Evolutionary conservation across 2,329 filamentous ascomycete species (phyloP).

Genomic region (Hirsutella rhossiliensis): DNA sequence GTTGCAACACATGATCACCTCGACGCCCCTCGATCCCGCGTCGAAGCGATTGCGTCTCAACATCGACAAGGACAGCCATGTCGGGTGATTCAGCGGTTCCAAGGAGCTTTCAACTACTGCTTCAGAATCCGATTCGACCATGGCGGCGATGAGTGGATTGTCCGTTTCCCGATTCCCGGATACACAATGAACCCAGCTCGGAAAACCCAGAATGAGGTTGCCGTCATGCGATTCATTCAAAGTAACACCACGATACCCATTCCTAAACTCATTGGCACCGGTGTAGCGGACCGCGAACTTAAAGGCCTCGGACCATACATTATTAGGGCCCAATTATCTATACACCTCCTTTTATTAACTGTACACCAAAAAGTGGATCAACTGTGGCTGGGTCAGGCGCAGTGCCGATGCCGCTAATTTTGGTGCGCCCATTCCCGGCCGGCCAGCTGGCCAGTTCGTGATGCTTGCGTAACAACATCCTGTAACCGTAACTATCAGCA

Average conservation of each 20-base stretch:
- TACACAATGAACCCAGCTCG: not conserved
- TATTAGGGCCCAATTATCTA: no score
- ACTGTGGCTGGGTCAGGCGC: no score
- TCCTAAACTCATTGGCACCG: not conserved
- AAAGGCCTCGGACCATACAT: not conserved
- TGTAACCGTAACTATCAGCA: no score
- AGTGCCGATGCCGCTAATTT: no score
- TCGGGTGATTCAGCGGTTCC: not conserved
- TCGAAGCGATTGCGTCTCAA: not conserved
- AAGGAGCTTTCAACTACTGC: not conserved
- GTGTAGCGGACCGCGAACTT: not conserved
- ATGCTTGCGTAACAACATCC: no score
- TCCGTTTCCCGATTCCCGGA: not conserved
- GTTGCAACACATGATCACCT: not conserved
- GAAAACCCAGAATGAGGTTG: not conserved
- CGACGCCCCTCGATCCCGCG: not conserved
- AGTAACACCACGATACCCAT: not conserved
- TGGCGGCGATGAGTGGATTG: not conserved
- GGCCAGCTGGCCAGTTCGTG: no score
- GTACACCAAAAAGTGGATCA: no score
- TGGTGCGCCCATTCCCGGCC: no score
- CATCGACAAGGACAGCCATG: not conserved
- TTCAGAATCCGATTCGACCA: not conserved
- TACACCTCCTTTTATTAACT: no score
- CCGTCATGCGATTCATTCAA: constrained; percentile 1